Evolutionary conservation across 352 stramenopile species (phyloP).

Genomic region (Phytophthora lateralis): DNA sequence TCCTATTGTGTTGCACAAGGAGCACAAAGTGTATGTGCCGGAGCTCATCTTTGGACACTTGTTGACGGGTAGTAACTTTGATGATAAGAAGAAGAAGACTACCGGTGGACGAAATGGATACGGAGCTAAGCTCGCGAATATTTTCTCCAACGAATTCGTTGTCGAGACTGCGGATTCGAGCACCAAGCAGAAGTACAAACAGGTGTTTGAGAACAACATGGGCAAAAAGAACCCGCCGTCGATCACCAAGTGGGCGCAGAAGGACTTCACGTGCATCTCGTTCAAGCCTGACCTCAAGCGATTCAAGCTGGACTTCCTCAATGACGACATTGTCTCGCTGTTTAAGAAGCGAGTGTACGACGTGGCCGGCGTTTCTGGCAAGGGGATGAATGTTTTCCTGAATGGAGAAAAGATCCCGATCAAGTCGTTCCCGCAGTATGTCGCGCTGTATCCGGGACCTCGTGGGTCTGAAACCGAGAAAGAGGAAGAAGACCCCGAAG

Average conservation of each 20-base stretch:
- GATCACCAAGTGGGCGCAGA: conserved; percentile 83
- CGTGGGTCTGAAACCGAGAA: conserved; percentile 36
- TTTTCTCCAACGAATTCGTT: conserved; percentile 99
- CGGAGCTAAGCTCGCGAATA: conserved; percentile 99
- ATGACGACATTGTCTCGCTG: conserved; percentile 94
- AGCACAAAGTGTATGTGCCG: conserved; percentile 97
- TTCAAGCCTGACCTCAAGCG: conserved; percentile 96
- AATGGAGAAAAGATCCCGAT: conserved; percentile 94
- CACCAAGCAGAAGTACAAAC: conserved; percentile 93
- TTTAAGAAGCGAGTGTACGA: conserved; percentile 98
- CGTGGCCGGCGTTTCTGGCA: conserved; percentile 95
- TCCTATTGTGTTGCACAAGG: conserved; percentile 95
- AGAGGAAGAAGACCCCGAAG: conserved; percentile 39
- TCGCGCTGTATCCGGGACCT: conserved; percentile 84
- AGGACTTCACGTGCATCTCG: conserved; percentile 96
- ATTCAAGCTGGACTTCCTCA: conserved; percentile 93
- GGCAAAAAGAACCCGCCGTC: conserved; percentile 84
- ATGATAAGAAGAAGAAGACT: conserved; percentile 96
- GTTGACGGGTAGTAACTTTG: conserved; percentile 98
- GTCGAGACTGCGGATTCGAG: conserved; percentile 97
- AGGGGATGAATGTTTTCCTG: conserved; percentile 92
- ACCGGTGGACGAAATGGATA: conserved; percentile 97
- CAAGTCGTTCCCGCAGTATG: conserved; percentile 95
- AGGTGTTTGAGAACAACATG: conserved; percentile 95
- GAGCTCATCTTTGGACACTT: conserved; percentile 98